phyloP scores from a whole-genome alignment of 2,329 filamentous ascomycete genomes.

The Stemphylium lycopersici region DNA sequence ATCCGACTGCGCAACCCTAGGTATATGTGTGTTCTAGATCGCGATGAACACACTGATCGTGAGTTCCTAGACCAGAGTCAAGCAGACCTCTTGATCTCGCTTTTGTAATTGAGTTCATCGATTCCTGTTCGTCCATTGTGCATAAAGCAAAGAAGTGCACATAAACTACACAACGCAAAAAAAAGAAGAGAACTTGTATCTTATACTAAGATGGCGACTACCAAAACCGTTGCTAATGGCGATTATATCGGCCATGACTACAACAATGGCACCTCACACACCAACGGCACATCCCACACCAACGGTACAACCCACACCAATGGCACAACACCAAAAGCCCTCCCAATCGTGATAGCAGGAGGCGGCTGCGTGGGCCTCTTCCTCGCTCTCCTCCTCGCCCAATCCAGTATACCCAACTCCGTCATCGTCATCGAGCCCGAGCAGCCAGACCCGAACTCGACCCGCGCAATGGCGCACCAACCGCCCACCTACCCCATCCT shows the following conservation, averaged over 20 bases:
- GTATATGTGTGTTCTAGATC: not conserved
- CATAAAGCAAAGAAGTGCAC: not conserved
- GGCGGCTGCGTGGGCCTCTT: slow-evolving; percentile 52
- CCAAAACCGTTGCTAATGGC: not conserved
- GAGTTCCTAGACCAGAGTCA: not conserved
- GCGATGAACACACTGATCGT: not conserved
- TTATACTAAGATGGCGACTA: slow-evolving; percentile 1
- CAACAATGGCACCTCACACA: not conserved
- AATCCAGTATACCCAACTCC: slow-evolving; percentile 40
- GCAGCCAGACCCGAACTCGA: slow-evolving; percentile 35
- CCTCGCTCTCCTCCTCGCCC: slow-evolving; percentile 48
- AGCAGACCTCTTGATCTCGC: not conserved
- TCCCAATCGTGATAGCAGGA: slow-evolving; percentile 48
- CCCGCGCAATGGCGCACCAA: slow-evolving; percentile 53
- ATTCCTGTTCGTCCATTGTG: not conserved
- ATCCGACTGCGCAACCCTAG: not conserved
- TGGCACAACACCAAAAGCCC: not conserved
- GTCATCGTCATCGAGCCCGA: slow-evolving; percentile 44
- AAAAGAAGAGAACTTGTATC: not conserved
- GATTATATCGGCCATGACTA: not conserved
- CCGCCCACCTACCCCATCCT: slow-evolving; percentile 51
- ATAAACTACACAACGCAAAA: not conserved
- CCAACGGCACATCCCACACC: not conserved
- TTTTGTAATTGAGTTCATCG: not conserved
- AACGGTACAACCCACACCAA: not conserved